Conservation (phyloP, 306 rosid genomes). For the Inga oerstediana region DNA sequence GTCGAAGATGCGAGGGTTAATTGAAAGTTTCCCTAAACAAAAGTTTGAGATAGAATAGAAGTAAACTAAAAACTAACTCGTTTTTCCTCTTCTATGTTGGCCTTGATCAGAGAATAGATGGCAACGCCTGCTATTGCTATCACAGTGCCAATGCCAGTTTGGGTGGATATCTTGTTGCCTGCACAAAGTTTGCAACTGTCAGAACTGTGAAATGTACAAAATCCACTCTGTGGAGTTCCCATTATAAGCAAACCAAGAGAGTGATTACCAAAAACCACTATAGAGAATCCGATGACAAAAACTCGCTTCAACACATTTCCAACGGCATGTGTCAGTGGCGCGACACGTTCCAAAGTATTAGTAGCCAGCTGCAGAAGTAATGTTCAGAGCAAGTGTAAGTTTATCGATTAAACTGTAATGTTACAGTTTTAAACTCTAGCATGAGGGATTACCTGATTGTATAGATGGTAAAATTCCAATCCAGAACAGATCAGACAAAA, state of each 20-base stretch:
- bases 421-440: background rate
- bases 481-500: constrained; percentile 73
- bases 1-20: too few species aligned
- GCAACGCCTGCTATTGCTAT: constrained; percentile 86
- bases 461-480: constrained; percentile 74
- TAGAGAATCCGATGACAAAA: constrained; percentile 81
- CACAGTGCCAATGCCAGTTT: constrained; percentile 71
- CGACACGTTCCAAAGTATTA: constrained; percentile 77
- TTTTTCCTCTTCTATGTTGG: constrained; percentile 71
- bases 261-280: constrained; percentile 68
- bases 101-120: constrained; percentile 72
- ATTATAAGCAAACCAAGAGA: background rate
- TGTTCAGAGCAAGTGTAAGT: background rate
- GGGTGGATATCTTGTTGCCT: constrained; percentile 78
- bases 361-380: constrained; percentile 63
- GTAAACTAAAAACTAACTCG: constrained; percentile 39
- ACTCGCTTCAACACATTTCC: constrained; percentile 86
- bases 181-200: constrained; percentile 24
- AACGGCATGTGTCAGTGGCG: constrained; percentile 80
- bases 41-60: background rate
- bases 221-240: background rate
- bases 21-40: background rate
- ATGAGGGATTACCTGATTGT: constrained; percentile 63
- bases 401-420: background rate
- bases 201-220: background rate